phyloP scores from a whole-genome alignment of 2,329 filamentous ascomycete species.

The Colletotrichum scovillei region DNA sequence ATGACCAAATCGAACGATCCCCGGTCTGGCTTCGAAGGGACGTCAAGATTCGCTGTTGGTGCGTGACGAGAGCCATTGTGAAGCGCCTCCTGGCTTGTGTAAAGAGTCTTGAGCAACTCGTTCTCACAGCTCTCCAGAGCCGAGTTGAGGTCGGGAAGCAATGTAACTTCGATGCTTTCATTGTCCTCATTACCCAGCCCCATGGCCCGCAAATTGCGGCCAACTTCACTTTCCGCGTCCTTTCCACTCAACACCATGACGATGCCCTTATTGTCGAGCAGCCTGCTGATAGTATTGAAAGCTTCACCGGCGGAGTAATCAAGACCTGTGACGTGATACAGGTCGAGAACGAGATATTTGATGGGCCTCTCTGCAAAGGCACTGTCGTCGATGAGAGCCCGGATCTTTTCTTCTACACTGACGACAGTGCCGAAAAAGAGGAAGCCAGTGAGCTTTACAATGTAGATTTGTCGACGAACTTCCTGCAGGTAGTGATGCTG shows the following conservation, averaged over 20 bases:
- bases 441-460: conserved; percentile 92
- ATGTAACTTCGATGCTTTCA: conserved; percentile 77
- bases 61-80: conserved; percentile 55
- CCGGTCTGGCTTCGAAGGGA: conserved; percentile 53
- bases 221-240: conserved; percentile 79
- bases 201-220: conserved; percentile 83
- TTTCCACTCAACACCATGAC: conserved; percentile 87
- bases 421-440: conserved; percentile 99
- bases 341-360: conserved; percentile 88
- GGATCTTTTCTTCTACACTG: conserved; percentile 89
- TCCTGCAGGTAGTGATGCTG: conserved; percentile 89
- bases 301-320: conserved; percentile 97
- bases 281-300: conserved; percentile 90
- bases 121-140: conserved; percentile 96
- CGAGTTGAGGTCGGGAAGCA: conserved; percentile 92
- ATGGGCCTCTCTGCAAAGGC: conserved; percentile 83
- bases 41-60: conserved; percentile 58
- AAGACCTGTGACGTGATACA: conserved; percentile 89
- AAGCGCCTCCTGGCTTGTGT: conserved; percentile 74
- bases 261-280: conserved; percentile 82
- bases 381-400: conserved; percentile 84
- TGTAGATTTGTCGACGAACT: conserved; percentile 87
- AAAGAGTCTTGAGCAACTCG: conserved; percentile 85
- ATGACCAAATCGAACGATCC: conserved; percentile 60
- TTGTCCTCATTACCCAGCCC: conserved; percentile 81